phyloP scores from a whole-genome alignment of 2,329 filamentous ascomycete genomes.

The Paraphaeosphaeria sporulosa region DNA sequence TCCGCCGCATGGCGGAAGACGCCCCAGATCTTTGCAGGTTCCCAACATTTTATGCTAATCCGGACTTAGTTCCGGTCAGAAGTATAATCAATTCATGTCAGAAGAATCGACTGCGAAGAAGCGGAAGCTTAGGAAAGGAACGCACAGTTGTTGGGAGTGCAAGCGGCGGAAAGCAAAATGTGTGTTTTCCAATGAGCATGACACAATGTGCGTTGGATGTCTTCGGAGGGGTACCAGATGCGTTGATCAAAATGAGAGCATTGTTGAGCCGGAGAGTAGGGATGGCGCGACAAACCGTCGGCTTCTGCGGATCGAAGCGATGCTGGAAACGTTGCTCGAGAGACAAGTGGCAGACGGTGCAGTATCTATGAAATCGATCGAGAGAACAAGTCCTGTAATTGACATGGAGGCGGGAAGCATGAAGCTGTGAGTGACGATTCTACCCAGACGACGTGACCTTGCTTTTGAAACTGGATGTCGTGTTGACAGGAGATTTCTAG shows the following conservation, averaged over 20 bases:
- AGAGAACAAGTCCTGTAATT: not conserved
- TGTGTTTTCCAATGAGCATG: constrained; percentile 16
- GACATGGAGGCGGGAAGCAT: not conserved
- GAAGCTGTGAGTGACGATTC: not conserved
- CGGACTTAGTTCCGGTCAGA: too few relatives aligned
- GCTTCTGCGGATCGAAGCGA: constrained; percentile 11
- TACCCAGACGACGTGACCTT: too few relatives aligned
- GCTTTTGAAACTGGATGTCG: not conserved
- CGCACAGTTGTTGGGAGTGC: constrained; percentile 51
- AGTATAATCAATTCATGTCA: too few relatives aligned
- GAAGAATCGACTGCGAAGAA: constrained; percentile 10
- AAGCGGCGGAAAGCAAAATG: constrained; percentile 39
- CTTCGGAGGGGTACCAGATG: constrained; percentile 19
- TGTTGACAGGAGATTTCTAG: not conserved
- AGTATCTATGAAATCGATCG: not conserved
- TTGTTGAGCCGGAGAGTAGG: not conserved
- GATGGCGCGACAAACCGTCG: constrained; percentile 4
- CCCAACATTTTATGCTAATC: too few relatives aligned
- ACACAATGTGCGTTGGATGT: constrained; percentile 20
- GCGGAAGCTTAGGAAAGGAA: constrained; percentile 49
- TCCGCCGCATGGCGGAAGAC: too few relatives aligned
- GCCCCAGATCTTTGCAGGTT: too few relatives aligned
- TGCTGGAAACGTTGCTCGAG: constrained; percentile 10
- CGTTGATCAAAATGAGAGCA: constrained; percentile 18
- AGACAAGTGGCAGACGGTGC: not conserved